These are phyloP conservation scores for Macrolepiota fuliginosa DNA, from an alignment of 768 basidiomycete genomes.

Conservation along the genomic window DNA sequence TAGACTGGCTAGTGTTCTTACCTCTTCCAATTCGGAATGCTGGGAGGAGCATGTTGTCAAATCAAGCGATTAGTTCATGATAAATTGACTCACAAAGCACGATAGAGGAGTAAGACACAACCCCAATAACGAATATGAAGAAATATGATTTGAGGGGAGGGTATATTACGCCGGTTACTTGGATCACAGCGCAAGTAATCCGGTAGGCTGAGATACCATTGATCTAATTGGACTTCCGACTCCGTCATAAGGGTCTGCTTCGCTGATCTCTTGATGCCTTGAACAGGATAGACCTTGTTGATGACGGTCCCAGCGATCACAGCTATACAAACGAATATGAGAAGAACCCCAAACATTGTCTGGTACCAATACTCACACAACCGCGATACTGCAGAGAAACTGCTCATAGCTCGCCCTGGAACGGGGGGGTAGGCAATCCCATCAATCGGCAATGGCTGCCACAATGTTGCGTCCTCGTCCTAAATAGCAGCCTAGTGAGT, in stretches of 20 bases:
- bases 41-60: constrained; percentile 22
- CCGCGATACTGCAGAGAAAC: constrained; percentile 52
- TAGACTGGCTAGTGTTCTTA: constrained; percentile 30
- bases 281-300: constrained; percentile 68
- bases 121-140: constrained; percentile 78
- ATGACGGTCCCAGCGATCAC: constrained; percentile 68
- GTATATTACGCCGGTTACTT: constrained; percentile 47
- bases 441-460: constrained; percentile 45
- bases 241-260: constrained; percentile 48
- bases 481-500: constrained; percentile 24
- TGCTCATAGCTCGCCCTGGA: constrained; percentile 48
- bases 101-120: constrained; percentile 68
- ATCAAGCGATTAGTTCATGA: background rate
- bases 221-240: constrained; percentile 67
- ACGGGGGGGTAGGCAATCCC: constrained; percentile 43
- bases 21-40: constrained; percentile 76
- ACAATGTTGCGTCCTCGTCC: constrained; percentile 57
- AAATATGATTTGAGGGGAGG: constrained; percentile 64
- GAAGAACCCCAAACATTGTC: background rate
- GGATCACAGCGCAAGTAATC: constrained; percentile 60
- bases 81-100: constrained; percentile 65
- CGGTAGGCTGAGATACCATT: constrained; percentile 71
- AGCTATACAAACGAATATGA: constrained; percentile 34
- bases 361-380: constrained; percentile 45
- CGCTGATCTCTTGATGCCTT: constrained; percentile 39